These are phyloP conservation scores for Chlorella sp. DNA, from an alignment of 139 green algal genomes.

Conservation along the genomic window DNA sequence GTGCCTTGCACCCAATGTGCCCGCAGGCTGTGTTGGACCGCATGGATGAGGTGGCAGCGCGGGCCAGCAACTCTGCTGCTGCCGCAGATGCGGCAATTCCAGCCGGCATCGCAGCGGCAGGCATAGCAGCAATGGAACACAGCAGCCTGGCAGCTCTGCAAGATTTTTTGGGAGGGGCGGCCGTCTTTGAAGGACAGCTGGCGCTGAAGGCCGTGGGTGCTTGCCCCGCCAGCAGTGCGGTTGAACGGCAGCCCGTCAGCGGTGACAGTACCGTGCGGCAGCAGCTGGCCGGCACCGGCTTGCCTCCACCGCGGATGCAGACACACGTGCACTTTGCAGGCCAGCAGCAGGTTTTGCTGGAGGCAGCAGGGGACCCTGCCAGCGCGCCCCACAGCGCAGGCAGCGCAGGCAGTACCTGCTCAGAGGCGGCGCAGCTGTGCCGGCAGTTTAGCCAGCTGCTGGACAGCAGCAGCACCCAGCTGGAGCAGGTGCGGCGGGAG, in stretches of 20 bases:
- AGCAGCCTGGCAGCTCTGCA: background rate
- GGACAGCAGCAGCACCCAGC: background rate
- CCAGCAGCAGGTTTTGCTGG: background rate
- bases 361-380: background rate
- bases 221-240: background rate
- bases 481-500: background rate
- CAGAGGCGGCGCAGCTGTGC: background rate
- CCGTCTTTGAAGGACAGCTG: no score
- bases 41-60: slow-evolving; percentile 2
- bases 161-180: background rate
- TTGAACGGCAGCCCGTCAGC: background rate
- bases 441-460: background rate
- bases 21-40: slow-evolving; percentile 24
- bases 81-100: background rate
- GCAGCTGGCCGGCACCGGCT: background rate
- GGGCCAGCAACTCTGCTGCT: background rate
- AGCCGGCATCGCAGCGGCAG: background rate
- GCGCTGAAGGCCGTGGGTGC: no score
- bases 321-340: no score
- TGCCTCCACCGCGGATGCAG: background rate
- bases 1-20: background rate
- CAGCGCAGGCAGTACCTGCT: background rate
- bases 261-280: background rate
- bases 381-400: background rate
- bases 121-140: background rate